A percentile compares a stretch with the other conserved stretches of the same genome.
These are phyloP conservation scores for Adansonia rubrostipa DNA, from an alignment of 441 rosid genomes.

Conservation along the genomic window DNA sequence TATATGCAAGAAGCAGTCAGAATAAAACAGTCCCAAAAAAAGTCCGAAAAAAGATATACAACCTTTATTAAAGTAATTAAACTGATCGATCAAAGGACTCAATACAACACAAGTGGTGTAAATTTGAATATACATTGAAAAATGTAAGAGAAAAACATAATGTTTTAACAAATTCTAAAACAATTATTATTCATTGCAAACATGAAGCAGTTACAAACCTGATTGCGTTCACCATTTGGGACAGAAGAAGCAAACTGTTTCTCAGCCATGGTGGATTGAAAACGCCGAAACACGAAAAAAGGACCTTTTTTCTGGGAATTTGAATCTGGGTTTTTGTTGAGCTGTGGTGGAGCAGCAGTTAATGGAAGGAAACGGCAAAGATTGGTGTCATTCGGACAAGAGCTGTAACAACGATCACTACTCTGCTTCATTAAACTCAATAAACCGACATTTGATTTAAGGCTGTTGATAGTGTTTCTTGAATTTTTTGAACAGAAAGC, in stretches of 20 bases:
- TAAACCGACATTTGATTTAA: conserved; percentile 32
- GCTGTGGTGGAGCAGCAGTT: conserved; percentile 4
- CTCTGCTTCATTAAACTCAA: conserved; percentile 22
- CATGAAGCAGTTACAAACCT: conserved; percentile 34
- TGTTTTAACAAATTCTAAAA: background rate
- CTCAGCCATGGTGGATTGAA: conserved; percentile 42
- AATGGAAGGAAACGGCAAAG: background rate
- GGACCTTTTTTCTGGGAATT: background rate
- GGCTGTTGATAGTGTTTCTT: conserved; percentile 26
- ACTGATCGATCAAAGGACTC: background rate
- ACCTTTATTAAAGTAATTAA: background rate
- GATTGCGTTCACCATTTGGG: conserved; percentile 26
- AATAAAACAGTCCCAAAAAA: background rate
- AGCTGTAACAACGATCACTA: background rate
- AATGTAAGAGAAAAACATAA: background rate
- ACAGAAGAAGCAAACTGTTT: conserved; percentile 33
- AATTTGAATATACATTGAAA: background rate
- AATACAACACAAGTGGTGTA: background rate
- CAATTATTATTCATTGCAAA: background rate
- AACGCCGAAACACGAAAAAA: conserved; percentile 32
- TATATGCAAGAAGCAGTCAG: background rate
- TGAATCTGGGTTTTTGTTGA: conserved; percentile 24
- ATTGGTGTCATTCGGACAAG: conserved; percentile 23
- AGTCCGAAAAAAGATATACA: background rate
- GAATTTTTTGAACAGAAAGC: conserved; percentile 35